Evolutionary conservation across 495 filamentous ascomycete species (phyloP).

Genomic region (Penicilliopsis zonata): DNA sequence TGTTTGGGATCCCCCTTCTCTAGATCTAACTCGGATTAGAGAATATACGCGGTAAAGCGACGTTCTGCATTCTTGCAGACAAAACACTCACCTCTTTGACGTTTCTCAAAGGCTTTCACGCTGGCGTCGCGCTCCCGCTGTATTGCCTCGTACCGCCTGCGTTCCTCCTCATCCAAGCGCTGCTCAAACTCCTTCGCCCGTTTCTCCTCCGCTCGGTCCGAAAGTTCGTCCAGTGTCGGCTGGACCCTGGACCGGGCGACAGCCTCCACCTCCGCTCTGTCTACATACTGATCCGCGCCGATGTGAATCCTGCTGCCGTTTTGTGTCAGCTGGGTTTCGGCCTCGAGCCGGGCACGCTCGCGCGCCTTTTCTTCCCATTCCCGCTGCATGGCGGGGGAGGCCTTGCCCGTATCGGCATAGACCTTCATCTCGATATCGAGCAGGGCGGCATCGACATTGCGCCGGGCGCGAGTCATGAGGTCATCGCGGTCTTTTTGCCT

Average conservation of each 20-base stretch:
- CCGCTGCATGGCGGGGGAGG: constrained; percentile 52
- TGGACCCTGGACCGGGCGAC: constrained; percentile 73
- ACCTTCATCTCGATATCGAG: constrained; percentile 70
- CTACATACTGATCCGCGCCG: constrained; percentile 69
- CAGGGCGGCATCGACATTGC: constrained; percentile 69
- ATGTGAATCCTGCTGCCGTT: constrained; percentile 61
- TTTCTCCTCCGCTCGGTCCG: constrained; percentile 58
- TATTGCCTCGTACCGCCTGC: constrained; percentile 26
- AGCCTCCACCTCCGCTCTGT: constrained; percentile 65
- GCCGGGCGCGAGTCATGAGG: constrained; percentile 67
- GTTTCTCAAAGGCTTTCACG: constrained; percentile 36
- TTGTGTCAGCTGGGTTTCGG: constrained; percentile 40
- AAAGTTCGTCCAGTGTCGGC: constrained; percentile 85
- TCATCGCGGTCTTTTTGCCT: constrained; percentile 63
- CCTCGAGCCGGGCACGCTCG: constrained; percentile 47
- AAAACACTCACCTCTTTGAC: constrained; percentile 34
- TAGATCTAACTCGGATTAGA: too few relatives aligned
- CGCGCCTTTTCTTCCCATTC: constrained; percentile 72
- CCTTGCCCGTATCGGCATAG: constrained; percentile 63
- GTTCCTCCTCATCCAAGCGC: constrained; percentile 40
- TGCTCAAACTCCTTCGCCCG: constrained; percentile 46
- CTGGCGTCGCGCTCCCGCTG: constrained; percentile 46
- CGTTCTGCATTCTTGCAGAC: too few relatives aligned
- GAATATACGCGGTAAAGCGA: too few relatives aligned
- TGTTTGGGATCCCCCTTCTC: constrained; percentile 18